Evolutionary conservation across 768 basidiomycete species (phyloP).

Genomic region (Kwoniella pini): DNA sequence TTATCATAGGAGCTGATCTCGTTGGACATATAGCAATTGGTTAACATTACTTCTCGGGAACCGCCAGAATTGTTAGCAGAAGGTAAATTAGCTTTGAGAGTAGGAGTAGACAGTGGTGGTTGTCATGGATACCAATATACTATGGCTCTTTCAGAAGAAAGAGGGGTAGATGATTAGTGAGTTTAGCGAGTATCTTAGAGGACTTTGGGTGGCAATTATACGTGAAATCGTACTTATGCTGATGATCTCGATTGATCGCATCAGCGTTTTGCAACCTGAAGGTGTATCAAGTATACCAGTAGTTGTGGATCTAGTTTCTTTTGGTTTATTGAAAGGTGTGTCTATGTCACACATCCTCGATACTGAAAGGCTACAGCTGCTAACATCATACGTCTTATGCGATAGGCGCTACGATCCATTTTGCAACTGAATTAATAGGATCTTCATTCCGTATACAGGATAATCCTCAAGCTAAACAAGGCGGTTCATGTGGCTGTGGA

Average conservation of each 20-base stretch:
- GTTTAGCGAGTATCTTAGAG: slow-evolving; percentile 47
- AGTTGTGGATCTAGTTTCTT: slow-evolving; percentile 80
- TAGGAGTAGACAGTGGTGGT: slow-evolving; percentile 88
- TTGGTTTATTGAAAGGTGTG: slow-evolving; percentile 72
- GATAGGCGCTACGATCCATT: slow-evolving; percentile 75
- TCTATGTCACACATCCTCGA: not conserved
- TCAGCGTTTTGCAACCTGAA: slow-evolving; percentile 42
- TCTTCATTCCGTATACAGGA: slow-evolving; percentile 78
- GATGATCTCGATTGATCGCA: not conserved
- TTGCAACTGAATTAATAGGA: slow-evolving; percentile 91
- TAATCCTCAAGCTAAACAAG: slow-evolving; percentile 84
- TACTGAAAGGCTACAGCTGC: too few relatives aligned
- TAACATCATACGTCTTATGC: too few relatives aligned
- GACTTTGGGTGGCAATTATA: not conserved
- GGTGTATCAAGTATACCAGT: slow-evolving; percentile 56
- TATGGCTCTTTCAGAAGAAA: slow-evolving; percentile 70
- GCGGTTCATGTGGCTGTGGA: slow-evolving; percentile 89
- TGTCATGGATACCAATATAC: slow-evolving; percentile 98
- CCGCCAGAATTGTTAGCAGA: slow-evolving; percentile 57
- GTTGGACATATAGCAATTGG: slow-evolving; percentile 66
- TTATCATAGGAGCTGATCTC: not conserved
- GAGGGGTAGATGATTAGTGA: slow-evolving; percentile 79
- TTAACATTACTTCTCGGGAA: slow-evolving; percentile 67
- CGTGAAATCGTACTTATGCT: not conserved
- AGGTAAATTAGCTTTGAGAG: slow-evolving; percentile 66